A percentile compares a stretch with the other conserved stretches of the same genome.
These are phyloP conservation scores for Carex myosuroides DNA, from an alignment of 176 grass and related monocot species.

Conservation along the genomic window DNA sequence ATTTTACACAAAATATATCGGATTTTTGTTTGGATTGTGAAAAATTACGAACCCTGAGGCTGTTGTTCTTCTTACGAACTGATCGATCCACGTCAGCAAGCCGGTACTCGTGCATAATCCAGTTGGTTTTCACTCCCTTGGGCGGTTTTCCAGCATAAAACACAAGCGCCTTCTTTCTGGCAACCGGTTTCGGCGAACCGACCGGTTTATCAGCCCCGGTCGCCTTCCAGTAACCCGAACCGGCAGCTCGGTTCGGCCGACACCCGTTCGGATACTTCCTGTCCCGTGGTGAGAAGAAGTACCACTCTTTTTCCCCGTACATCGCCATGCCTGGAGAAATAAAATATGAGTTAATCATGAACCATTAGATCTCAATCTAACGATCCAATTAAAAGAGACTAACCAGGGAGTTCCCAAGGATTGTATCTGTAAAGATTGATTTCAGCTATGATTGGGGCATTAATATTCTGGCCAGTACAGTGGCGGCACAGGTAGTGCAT, in stretches of 20 bases:
- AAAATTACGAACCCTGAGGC: slow-evolving; percentile 35
- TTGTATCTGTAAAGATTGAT: slow-evolving; percentile 76
- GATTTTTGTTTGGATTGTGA: background rate
- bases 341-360: background rate
- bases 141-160: slow-evolving; percentile 72
- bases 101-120: slow-evolving; percentile 99
- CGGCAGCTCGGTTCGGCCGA: slow-evolving; percentile 67
- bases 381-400: background rate
- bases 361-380: background rate
- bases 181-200: slow-evolving; percentile 44
- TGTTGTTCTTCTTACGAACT: slow-evolving; percentile 57
- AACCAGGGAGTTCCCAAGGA: slow-evolving; percentile 61
- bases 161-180: slow-evolving; percentile 72
- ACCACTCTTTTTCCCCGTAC: slow-evolving; percentile 84
- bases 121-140: slow-evolving; percentile 72
- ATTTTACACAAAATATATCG: background rate
- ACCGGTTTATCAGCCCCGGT: slow-evolving; percentile 91
- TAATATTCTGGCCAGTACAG: slow-evolving; percentile 46
- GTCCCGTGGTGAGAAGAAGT: slow-evolving; percentile 83
- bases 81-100: slow-evolving; percentile 73
- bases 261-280: slow-evolving; percentile 90
- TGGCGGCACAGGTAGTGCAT: slow-evolving; percentile 70
- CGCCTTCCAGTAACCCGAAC: slow-evolving; percentile 84
- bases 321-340: slow-evolving; percentile 37
- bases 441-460: slow-evolving; percentile 51